Conservation (phyloP, 2,329 filamentous ascomycete genomes). For the Stemphylium lycopersici region DNA sequence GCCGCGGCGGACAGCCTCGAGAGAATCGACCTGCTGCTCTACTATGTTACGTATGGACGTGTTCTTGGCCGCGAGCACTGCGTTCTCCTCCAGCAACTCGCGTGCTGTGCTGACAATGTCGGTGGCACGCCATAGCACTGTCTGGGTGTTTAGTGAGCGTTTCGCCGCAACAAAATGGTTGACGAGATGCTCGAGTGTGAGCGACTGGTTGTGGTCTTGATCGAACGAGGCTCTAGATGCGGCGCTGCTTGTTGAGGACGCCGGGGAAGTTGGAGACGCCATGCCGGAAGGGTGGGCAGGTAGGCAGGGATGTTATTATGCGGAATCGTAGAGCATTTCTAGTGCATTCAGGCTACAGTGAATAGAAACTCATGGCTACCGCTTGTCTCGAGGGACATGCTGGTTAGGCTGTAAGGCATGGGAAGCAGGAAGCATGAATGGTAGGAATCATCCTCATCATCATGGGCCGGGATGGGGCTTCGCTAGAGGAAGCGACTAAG, state of each 20-base stretch:
- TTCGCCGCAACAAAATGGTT: slow-evolving; percentile 86
- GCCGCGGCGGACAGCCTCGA: slow-evolving; percentile 53
- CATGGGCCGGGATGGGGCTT: neutral
- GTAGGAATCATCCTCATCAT: too few relatives aligned
- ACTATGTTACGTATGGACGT: slow-evolving; percentile 51
- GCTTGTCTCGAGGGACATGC: neutral
- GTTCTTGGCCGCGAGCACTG: slow-evolving; percentile 67
- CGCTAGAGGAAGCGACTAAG: neutral
- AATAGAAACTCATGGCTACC: neutral
- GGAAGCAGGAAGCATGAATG: neutral
- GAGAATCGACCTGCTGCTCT: slow-evolving; percentile 52
- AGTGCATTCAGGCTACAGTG: neutral
- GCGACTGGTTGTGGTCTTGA: slow-evolving; percentile 43
- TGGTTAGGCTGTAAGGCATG: neutral
- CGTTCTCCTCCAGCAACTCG: slow-evolving; percentile 76
- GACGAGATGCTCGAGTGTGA: slow-evolving; percentile 76
- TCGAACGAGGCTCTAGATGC: slow-evolving; percentile 32
- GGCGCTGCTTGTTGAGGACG: slow-evolving; percentile 48
- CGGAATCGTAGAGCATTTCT: neutral
- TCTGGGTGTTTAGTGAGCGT: slow-evolving; percentile 82
- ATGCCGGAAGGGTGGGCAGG: slow-evolving; percentile 12
- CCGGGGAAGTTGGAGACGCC: slow-evolving; percentile 52
- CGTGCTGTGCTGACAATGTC: slow-evolving; percentile 81
- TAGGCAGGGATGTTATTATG: neutral
- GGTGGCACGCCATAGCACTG: slow-evolving; percentile 82